A percentile compares a stretch with the other conserved stretches of the same genome.
Evolutionary conservation across 805 yeast genomes (phyloP).

Genomic region (Saturnispora mendoncae): DNA sequence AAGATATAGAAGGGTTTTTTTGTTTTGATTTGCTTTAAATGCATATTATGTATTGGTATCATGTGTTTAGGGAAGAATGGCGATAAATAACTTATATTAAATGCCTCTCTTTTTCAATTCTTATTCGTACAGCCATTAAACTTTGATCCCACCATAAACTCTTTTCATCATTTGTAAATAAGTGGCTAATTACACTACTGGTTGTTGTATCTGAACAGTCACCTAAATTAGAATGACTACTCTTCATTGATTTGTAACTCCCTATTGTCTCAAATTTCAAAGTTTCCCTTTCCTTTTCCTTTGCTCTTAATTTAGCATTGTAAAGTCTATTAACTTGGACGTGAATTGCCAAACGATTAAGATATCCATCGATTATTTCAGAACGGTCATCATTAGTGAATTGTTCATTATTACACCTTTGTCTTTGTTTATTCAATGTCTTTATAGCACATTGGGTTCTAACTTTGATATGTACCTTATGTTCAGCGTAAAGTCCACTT

Average conservation of each 20-base stretch:
- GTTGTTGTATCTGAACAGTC: constrained; percentile 16
- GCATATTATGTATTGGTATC: neutral
- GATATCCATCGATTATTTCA: constrained; percentile 38
- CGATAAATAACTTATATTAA: constrained; percentile 1
- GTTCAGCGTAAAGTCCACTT: constrained; percentile 52
- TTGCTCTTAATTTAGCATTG: constrained; percentile 34
- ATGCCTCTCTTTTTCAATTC: constrained; percentile 29
- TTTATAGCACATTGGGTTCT: constrained; percentile 5
- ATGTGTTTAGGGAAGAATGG: no score
- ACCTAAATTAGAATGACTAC: constrained; percentile 12
- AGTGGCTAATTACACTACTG: constrained; percentile 11
- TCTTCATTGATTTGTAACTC: constrained; percentile 5
- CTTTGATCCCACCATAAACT: constrained; percentile 25
- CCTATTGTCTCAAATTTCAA: neutral
- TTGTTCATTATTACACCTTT: constrained; percentile 8
- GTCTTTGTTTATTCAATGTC: constrained; percentile 12
- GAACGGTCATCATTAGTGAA: constrained; percentile 33
- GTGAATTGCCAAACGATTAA: constrained; percentile 45
- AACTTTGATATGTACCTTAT: constrained; percentile 25
- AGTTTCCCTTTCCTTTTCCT: constrained; percentile 11
- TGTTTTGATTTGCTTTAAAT: no score
- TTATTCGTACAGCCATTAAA: constrained; percentile 26
- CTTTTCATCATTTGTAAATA: constrained; percentile 23
- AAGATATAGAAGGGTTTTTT: no score
- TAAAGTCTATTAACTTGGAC: constrained; percentile 61